A percentile compares a stretch with the other conserved stretches of the same genome.
These are phyloP conservation scores for Pleurotus tuoliensis DNA, from an alignment of 768 basidiomycete genomes.

Conservation along the genomic window DNA sequence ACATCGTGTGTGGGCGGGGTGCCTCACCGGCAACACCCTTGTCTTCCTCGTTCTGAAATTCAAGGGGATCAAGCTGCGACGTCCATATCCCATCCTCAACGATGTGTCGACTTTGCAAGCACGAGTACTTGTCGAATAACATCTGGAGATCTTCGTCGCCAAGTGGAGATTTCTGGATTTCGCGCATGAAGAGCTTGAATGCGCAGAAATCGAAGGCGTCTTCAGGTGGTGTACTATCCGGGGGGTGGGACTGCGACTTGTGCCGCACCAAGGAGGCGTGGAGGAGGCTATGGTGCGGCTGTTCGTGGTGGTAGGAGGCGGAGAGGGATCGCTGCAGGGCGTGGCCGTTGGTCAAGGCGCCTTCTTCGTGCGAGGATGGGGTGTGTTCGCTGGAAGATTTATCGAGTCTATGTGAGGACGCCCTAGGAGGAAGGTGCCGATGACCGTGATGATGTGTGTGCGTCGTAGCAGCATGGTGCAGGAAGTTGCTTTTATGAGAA, in stretches of 20 bases:
- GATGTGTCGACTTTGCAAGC: neutral
- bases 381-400: neutral
- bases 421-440: neutral
- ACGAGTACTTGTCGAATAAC: conserved; percentile 31
- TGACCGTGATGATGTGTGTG: neutral
- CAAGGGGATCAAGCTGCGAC: neutral
- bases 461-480: neutral
- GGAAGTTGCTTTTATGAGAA: neutral
- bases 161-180: conserved; percentile 38
- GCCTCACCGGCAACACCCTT: conserved; percentile 27
- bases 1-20: neutral
- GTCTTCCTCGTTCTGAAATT: conserved; percentile 5
- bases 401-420: neutral
- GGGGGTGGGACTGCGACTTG: neutral
- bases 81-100: neutral
- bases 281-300: neutral
- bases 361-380: neutral
- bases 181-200: conserved; percentile 43
- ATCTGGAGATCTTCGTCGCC: conserved; percentile 26
- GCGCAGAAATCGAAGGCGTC: conserved; percentile 37
- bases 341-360: neutral
- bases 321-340: conserved; percentile 3
- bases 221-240: neutral
- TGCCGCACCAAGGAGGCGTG: neutral
- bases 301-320: neutral